Percentiles rank a stretch among this genome's conserved stretches.
Conservation (phyloP, 1,284 basidiomycete genomes). For the Volvariella surrecta region DNA sequence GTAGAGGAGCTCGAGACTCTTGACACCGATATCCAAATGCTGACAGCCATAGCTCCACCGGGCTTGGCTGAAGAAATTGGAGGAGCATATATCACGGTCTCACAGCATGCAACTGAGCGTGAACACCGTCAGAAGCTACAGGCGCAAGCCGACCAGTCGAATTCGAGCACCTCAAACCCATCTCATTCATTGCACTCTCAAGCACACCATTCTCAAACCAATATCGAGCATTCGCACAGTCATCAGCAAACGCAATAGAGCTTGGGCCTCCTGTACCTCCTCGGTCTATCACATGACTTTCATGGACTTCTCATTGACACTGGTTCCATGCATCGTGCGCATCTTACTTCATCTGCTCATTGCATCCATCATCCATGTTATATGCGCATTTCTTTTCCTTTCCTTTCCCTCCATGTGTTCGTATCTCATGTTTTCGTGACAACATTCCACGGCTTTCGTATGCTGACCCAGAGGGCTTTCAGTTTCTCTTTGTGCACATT, state of each 20-base stretch:
- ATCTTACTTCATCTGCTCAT: constrained; percentile 11
- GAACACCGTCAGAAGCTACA: constrained; percentile 35
- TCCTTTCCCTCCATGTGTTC: constrained; percentile 13
- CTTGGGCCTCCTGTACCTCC: constrained; percentile 8
- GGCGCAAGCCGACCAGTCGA: neutral
- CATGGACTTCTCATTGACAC: constrained; percentile 15
- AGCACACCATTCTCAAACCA: no score
- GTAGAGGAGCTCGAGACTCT: constrained; percentile 61
- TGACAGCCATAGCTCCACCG: constrained; percentile 52
- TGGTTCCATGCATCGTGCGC: constrained; percentile 13
- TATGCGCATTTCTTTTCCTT: constrained; percentile 21
- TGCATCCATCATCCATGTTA: constrained; percentile 13
- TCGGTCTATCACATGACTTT: constrained; percentile 14
- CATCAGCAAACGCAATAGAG: constrained; percentile 13
- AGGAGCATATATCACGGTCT: constrained; percentile 79
- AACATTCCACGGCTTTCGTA: neutral
- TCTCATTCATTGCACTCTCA: no score
- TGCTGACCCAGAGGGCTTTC: constrained; percentile 17
- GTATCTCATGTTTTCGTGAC: constrained; percentile 16
- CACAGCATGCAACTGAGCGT: constrained; percentile 63
- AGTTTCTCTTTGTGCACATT: constrained; percentile 11
- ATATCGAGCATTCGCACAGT: neutral
- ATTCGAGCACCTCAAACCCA: no score
- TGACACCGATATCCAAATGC: constrained; percentile 52
- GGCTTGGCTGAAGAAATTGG: constrained; percentile 66